These are phyloP conservation scores for Selaginella tamariscina DNA, from an alignment of 75 land plant species.

Conservation along the genomic window DNA sequence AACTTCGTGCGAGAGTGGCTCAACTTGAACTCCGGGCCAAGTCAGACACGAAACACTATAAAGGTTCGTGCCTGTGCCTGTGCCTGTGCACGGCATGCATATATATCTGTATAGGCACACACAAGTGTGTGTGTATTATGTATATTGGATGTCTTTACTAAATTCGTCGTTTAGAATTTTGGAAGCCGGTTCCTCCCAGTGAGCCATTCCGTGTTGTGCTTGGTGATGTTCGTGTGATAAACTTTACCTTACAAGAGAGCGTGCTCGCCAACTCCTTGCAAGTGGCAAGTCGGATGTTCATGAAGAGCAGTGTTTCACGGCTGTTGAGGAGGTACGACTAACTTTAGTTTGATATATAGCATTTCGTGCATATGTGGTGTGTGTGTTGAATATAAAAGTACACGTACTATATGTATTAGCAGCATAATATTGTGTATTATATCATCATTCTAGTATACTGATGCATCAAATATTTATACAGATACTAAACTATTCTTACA, in stretches of 20 bases:
- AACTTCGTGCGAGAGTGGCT: conserved; percentile 48
- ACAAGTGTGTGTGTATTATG: no score
- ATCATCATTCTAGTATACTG: no score
- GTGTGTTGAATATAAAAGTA: no score
- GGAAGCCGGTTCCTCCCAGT: conserved; percentile 88
- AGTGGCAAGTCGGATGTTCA: conserved; percentile 64
- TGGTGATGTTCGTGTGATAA: conserved; percentile 84
- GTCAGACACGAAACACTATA: conserved; percentile 77
- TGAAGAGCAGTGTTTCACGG: conserved; percentile 58
- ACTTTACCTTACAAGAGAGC: conserved; percentile 79
- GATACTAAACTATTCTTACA: no score
- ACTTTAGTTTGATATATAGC: neutral
- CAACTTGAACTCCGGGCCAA: conserved; percentile 44
- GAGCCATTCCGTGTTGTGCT: conserved; percentile 89
- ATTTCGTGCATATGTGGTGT: neutral
- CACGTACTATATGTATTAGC: no score
- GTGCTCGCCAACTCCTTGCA: conserved; percentile 62
- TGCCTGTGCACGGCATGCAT: no score
- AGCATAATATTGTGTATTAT: no score
- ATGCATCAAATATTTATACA: no score
- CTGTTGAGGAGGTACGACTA: conserved; percentile 48
- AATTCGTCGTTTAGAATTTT: conserved; percentile 45
- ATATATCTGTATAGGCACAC: no score
- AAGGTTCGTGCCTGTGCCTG: conserved; percentile 42
- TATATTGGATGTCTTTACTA: neutral